Base-by-base conservation (phyloP, 352 stramenopile species). In the Elongisporangium anandrum region DNA sequence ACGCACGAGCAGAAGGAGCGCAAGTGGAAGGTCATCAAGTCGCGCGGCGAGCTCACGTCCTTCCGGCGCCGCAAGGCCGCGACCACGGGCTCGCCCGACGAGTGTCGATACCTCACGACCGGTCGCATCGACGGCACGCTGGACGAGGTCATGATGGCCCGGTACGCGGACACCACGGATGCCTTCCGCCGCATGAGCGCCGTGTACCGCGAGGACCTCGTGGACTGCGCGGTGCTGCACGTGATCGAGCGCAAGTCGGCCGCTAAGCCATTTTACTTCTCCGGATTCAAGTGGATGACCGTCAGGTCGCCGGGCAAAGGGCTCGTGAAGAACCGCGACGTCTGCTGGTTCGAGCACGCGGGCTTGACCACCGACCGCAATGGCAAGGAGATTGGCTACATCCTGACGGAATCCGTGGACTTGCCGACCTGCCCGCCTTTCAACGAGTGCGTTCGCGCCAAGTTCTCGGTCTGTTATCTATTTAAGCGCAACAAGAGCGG, bases 211-310 rank as follows among this genome's bases (percentile, higher is more conserved):
- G 76, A 89, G 19, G 82, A 92, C 65, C 73, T 90, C 47, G 78
- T 92, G 22, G 82, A 92, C 65, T 92, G 79, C 68, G 75, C 81
- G 21, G 75, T 92, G 34, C 65, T 92, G 13, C 78, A 85, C 56
- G 75, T 83, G 29, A 79, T 92, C 53, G 75, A 85, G 56, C 66
- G 62, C 17, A 70, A 77, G 56, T 81, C 74, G 20, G 52, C 61
- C 0, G 56, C 68, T 12, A 70, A 86, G 10, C 82, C 82, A 2
- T 92, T 87, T 60, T 90, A 83, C 60, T 86, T 83, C 56, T 81
- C 79, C 8, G 85, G 82, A 38, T 90, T 92, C 71, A 92, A 92
- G 68, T 92, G 82, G 82, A 89, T 88, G 78, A 89, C 78, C 7
- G 80, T 90, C 54, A 69, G 81, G 56, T 88, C 73, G 0, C 82